Conservation (phyloP, 495 filamentous ascomycete genomes). For the Penicillium angulare region DNA sequence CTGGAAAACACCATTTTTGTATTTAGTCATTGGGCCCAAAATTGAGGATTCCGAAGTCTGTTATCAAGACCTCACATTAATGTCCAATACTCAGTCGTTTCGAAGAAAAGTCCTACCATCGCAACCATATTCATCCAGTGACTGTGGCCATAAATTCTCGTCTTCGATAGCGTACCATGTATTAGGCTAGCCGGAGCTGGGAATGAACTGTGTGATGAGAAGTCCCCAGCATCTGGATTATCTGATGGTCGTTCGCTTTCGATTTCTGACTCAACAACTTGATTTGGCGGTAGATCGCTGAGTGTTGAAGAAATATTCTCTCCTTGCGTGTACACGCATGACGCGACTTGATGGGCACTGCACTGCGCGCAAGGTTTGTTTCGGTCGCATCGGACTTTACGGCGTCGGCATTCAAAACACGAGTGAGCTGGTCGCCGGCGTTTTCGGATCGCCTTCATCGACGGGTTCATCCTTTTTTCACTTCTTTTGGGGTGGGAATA, state of each 20-base stretch:
- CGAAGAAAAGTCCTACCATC: slow-evolving; percentile 30
- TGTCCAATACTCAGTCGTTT: too few species aligned
- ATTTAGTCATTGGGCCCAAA: slow-evolving; percentile 15
- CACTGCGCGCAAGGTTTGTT: slow-evolving; percentile 12
- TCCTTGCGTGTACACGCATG: neutral
- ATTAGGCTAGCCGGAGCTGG: slow-evolving; percentile 5
- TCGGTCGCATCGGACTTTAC: slow-evolving; percentile 24
- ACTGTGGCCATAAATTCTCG: slow-evolving; percentile 25
- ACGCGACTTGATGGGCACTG: neutral
- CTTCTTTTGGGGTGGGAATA: too few species aligned
- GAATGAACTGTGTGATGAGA: neutral
- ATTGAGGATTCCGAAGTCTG: slow-evolving; percentile 23
- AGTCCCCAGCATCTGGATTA: neutral
- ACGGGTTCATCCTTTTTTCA: too few species aligned
- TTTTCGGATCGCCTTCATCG: too few species aligned
- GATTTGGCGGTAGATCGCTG: too few species aligned
- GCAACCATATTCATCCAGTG: slow-evolving; percentile 33
- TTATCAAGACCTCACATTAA: too few species aligned
- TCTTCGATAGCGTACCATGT: slow-evolving; percentile 25
- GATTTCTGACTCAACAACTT: too few species aligned
- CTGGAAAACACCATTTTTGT: slow-evolving; percentile 19
- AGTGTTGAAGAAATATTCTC: too few species aligned
- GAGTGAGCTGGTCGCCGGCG: slow-evolving; percentile 18
- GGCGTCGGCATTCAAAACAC: slow-evolving; percentile 20
- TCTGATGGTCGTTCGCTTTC: too few species aligned